phyloP scores from a whole-genome alignment of 1,284 basidiomycete species.

The Xerocomus nothofagi region DNA sequence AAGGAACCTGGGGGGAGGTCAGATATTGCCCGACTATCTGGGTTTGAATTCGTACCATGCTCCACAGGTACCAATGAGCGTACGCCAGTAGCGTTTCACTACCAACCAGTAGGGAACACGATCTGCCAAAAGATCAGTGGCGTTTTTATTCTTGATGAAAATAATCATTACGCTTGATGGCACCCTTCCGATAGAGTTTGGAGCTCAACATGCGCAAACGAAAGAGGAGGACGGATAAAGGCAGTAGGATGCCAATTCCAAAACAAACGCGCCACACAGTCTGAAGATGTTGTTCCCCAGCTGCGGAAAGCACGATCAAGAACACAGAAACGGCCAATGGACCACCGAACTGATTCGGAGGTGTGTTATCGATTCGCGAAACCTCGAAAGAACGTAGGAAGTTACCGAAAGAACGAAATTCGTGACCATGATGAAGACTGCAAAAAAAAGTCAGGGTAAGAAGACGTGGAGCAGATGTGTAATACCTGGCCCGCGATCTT shows the following conservation, averaged over 20 bases:
- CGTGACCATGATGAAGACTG: slow-evolving; percentile 74
- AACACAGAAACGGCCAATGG: slow-evolving; percentile 72
- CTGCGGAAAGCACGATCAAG: slow-evolving; percentile 68
- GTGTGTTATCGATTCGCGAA: slow-evolving; percentile 13
- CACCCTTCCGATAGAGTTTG: slow-evolving; percentile 62
- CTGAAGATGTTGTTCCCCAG: slow-evolving; percentile 60
- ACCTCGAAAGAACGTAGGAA: slow-evolving; percentile 3
- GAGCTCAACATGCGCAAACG: slow-evolving; percentile 72
- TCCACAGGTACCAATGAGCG: slow-evolving; percentile 68
- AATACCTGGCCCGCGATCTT: slow-evolving; percentile 60
- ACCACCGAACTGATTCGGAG: slow-evolving; percentile 53
- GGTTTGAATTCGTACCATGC: slow-evolving; percentile 50
- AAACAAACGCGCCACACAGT: slow-evolving; percentile 80
- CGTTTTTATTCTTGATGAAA: not conserved
- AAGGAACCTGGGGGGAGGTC: slow-evolving; percentile 52
- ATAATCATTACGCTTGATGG: slow-evolving; percentile 54
- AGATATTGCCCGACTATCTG: not conserved
- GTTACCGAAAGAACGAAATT: slow-evolving; percentile 62
- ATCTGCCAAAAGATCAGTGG: slow-evolving; percentile 34
- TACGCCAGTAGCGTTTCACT: slow-evolving; percentile 66
- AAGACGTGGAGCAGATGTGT: slow-evolving; percentile 5
- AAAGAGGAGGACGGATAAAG: slow-evolving; percentile 70
- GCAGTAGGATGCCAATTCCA: slow-evolving; percentile 68
- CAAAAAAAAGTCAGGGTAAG: slow-evolving; percentile 3
- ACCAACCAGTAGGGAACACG: slow-evolving; percentile 65